A percentile compares a stretch with the other conserved stretches of the same genome.
Evolutionary conservation across 331 rosid species (phyloP).

Genomic region (Dryas integrifolia): DNA sequence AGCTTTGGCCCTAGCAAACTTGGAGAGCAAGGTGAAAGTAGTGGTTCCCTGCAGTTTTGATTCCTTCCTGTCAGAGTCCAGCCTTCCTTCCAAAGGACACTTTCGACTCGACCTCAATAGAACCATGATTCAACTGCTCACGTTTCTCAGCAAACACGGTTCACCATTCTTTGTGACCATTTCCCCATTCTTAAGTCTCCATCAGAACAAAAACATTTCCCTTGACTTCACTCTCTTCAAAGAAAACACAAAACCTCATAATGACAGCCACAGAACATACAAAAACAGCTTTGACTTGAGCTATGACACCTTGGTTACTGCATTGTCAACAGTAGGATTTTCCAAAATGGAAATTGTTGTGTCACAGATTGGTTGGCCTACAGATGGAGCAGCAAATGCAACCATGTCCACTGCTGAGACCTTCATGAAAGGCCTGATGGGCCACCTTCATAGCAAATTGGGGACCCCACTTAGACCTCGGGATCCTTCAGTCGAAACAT

Average conservation of each 20-base stretch:
- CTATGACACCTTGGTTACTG: slow-evolving; percentile 61
- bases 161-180: slow-evolving; percentile 79
- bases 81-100: slow-evolving; percentile 58
- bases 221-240: slow-evolving; percentile 69
- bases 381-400: slow-evolving; percentile 80
- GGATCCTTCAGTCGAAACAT: slow-evolving; percentile 57
- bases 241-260: slow-evolving; percentile 56
- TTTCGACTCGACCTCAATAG: slow-evolving; percentile 72
- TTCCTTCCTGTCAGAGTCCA: slow-evolving; percentile 58
- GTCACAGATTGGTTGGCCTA: slow-evolving; percentile 94
- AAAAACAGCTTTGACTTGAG: slow-evolving; percentile 73
- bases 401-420: slow-evolving; percentile 59
- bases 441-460: slow-evolving; percentile 50
- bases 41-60: slow-evolving; percentile 94
- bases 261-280: slow-evolving; percentile 56
- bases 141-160: slow-evolving; percentile 59
- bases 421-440: slow-evolving; percentile 72
- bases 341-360: slow-evolving; percentile 60
- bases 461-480: slow-evolving; percentile 72
- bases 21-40: slow-evolving; percentile 66
- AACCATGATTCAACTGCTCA: slow-evolving; percentile 77
- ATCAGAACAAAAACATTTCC: slow-evolving; percentile 66
- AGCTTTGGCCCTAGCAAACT: slow-evolving; percentile 61
- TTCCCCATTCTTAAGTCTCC: slow-evolving; percentile 59
- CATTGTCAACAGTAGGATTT: slow-evolving; percentile 57